Percentiles rank a stretch among this genome's conserved stretches.
Conservation (phyloP, 192 early-diverging fungal species). For the Coemansia sp. region DNA sequence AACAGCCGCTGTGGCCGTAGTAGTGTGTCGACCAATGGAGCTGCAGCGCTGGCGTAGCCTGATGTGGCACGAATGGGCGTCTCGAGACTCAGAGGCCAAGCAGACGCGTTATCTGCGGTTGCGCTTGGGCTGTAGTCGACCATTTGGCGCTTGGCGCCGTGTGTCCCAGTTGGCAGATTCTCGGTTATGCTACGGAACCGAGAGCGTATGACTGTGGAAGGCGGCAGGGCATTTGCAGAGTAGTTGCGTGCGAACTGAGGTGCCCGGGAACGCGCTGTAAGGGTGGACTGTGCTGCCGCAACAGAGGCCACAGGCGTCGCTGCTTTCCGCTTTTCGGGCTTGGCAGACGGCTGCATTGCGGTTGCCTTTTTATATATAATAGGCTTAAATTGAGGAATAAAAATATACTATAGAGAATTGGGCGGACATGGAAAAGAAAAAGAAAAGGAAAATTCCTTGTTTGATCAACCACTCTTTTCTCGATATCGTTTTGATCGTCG, state of each 20-base stretch:
- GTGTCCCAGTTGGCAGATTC: conserved; percentile 7
- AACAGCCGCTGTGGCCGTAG: conserved; percentile 29
- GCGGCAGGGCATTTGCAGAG: conserved; percentile 16
- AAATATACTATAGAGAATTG: neutral
- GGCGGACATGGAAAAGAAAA: conserved; percentile 1
- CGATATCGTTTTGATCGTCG: no score
- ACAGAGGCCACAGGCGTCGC: conserved; percentile 13
- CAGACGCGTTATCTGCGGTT: conserved; percentile 2
- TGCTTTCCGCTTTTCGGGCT: conserved; percentile 7
- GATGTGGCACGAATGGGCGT: conserved; percentile 17
- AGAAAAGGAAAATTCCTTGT: neutral
- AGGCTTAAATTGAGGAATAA: neutral
- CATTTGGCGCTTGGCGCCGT: conserved; percentile 35
- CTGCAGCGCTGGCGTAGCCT: neutral
- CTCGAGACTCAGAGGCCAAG: conserved; percentile 21
- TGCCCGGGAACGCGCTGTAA: neutral
- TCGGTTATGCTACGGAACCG: conserved; percentile 31
- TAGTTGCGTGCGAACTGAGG: conserved; percentile 6
- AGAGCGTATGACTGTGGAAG: conserved; percentile 45
- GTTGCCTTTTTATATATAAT: neutral
- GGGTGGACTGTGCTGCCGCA: neutral
- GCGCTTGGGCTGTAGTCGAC: conserved; percentile 25
- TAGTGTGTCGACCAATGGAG: conserved; percentile 16
- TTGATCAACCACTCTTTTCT: neutral
- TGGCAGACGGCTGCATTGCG: conserved; percentile 19